Evolutionary conservation across 2,329 filamentous ascomycete genomes (phyloP), one percentile per base, ranked within the genome.

Genomic region (Teratosphaeria pseudoeucalypti): DNA sequence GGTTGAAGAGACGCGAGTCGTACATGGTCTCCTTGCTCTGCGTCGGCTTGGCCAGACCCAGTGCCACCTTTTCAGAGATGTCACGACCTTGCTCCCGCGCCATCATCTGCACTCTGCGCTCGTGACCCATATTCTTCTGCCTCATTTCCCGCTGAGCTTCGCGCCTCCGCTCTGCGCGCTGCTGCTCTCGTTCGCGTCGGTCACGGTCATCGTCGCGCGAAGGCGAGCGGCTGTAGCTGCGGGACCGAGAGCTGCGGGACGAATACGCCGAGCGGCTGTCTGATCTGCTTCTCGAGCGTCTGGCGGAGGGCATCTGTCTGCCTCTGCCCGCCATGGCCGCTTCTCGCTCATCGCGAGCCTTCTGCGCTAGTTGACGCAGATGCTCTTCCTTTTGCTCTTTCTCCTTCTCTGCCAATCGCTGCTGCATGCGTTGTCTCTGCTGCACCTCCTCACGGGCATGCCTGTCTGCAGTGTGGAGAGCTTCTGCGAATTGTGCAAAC

Each of bases 371-470:
- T 70, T 86, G 82, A 58, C 94, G 88, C 27, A 99, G 79, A 69
- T 94, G 87, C 5, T 97, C 94, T 73, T 99, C 94, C 73, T 97
- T 96, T 67, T 92, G 86, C 26, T 86, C 79, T 77, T 96, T 96
- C 75, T 97, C 94, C 79, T 96, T 96, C 78, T 99, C 94, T 2
- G 94, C 91, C 59, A 99, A 78, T 59, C 92, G 84, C 76, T 97
- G 94, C 72, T 99, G 94, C 92, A 99, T 97, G 65, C 90, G 80
- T 7, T 91, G 87, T 65, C 94, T 85, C 72, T 96, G 89, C 70
- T 92, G 88, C 58, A 99, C 92, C 74, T 99, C 94, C 70, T 99
- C 94, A 69, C 94, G 84, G 7, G 94, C 94, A 73, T 97, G 94
- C 55, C 92, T 82, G 72, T 99, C 94, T 1, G 94, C 94, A 64